Conservation (phyloP, 306 rosid species). For the Astragalus glycyphyllos region DNA sequence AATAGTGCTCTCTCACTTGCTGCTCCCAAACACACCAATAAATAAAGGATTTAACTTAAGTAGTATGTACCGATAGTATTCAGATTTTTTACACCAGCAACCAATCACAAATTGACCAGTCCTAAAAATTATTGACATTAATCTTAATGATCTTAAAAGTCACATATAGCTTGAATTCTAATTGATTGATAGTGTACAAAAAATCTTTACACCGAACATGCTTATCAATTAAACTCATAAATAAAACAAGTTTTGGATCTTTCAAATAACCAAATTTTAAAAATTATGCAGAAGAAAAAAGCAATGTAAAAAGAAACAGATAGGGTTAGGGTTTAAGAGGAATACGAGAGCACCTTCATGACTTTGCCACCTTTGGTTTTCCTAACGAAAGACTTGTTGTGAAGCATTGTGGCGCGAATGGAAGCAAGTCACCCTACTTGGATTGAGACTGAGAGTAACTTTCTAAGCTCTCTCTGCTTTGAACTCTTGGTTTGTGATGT, state of each 20-base stretch:
- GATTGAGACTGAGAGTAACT: not conserved
- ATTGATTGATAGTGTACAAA: no score
- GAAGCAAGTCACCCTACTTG: not conserved
- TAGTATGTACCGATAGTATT: no score
- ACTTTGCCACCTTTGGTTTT: constrained; percentile 82
- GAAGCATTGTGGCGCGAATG: constrained; percentile 62
- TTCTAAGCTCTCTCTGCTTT: not conserved
- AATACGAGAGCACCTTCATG: constrained; percentile 57
- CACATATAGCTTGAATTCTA: no score
- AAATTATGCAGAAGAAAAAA: not conserved
- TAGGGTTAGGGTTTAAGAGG: constrained; percentile 40
- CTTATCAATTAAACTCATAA: no score
- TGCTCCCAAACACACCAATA: constrained; percentile 37
- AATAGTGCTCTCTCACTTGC: constrained; percentile 93
- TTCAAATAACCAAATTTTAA: not conserved
- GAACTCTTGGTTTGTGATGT: not conserved
- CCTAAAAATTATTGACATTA: no score
- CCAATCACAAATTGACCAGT: no score
- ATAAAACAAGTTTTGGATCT: not conserved
- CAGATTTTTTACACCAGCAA: no score
- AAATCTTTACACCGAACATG: no score
- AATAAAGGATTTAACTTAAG: not conserved
- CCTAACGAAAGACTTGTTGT: constrained; percentile 81
- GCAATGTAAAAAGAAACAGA: not conserved
- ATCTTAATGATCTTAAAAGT: no score